These are phyloP conservation scores for Trichoderma semiorbis DNA, from an alignment of 2,329 filamentous ascomycete genomes.

Conservation along the genomic window DNA sequence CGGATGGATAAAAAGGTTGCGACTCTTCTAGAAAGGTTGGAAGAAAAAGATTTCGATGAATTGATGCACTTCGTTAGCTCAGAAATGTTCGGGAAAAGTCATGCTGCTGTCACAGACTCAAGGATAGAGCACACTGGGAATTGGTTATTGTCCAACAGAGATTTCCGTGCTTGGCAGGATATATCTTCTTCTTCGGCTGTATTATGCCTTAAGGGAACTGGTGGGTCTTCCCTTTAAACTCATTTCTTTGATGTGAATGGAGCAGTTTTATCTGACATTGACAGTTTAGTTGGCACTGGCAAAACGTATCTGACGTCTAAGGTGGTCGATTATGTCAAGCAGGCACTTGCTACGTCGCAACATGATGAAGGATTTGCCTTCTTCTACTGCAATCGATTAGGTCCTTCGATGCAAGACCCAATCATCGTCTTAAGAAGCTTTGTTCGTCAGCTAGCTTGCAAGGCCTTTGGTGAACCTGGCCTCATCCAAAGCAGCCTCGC, in stretches of 20 bases:
- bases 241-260: background rate
- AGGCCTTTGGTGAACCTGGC: background rate
- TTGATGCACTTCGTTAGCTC: background rate
- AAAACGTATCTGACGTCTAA: constrained; percentile 15
- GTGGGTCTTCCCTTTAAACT: background rate
- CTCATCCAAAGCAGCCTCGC: background rate
- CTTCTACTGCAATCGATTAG: constrained; percentile 22
- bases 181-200: background rate
- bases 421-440: constrained; percentile 18
- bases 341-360: background rate
- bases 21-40: background rate
- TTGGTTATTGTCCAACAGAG: background rate
- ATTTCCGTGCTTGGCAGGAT: background rate
- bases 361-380: constrained; percentile 20
- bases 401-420: constrained; percentile 15
- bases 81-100: background rate
- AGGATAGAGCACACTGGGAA: background rate
- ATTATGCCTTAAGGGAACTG: constrained; percentile 4
- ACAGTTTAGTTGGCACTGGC: background rate
- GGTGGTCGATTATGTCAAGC: background rate
- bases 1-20: background rate
- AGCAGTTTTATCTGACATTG: background rate
- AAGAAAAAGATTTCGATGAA: background rate
- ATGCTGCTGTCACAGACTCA: background rate
- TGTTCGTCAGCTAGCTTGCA: constrained; percentile 19